Base-by-base conservation (phyloP, 306 rosid species). In the Trifolium pratense region DNA sequence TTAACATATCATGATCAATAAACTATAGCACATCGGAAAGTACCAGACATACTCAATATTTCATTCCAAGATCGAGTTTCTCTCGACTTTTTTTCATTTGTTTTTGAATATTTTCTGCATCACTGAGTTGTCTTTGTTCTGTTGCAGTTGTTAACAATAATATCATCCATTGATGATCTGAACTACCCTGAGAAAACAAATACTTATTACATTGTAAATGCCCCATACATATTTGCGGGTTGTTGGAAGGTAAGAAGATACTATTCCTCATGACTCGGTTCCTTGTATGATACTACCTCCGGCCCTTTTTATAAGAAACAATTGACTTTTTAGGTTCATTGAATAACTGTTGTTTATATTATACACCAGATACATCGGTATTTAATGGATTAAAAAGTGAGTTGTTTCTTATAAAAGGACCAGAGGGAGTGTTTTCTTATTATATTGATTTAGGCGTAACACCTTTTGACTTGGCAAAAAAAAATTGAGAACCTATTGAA, bases 141-240 rank as follows among this genome's bases (percentile, higher is more conserved):
- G 31, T 26, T 82, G 84, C 92, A 91, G 98, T 79, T 94, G 77
- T 46, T 94, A 75, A 85, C 96, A 29, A 86, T 88, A 67, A 88
- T 94, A 78, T 79, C 97, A 58, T 91, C 90, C 77, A 86, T 94
- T 53, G 99, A 94, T 83, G 99, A 94, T 83, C 77, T 91, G 84
- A 94, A 94, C 86, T 94, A 94, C 85, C 99, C 97, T 7, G 99
- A 94, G 90, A 94, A 80, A 84, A 81, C 99, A 62, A 88, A 87
- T 79, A 75, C 99, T 12, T 94, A 94, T 79, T 94, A 88, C 85
- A 85, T 94, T 53, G 99, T 88, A 70, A 94, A 94, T 75, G 92
- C 40, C 32, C 97, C 99, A 0, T 91, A 88, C 74, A 82, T 94
- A 79, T 94, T 94, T 87, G 88, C 99, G 34, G 88, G 92, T 26